Conservation (phyloP, 208 protist genomes). For the Acanthamoeba triangularis region DNA sequence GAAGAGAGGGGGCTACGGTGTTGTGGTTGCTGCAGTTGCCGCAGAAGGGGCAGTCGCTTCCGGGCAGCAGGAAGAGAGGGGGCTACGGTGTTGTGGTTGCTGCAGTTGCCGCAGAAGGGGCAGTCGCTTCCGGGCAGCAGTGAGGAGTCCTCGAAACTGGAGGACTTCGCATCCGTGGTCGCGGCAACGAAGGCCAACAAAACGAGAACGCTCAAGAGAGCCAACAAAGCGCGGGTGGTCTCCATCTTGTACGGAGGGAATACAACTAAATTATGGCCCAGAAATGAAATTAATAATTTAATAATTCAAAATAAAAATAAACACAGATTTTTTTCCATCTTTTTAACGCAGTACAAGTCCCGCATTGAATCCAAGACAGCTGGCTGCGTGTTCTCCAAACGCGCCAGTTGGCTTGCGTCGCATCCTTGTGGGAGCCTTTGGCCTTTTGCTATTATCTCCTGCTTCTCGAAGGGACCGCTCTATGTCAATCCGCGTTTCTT, state of each 20-base stretch:
- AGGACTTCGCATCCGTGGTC: too few relatives aligned
- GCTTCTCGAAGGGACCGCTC: too few relatives aligned
- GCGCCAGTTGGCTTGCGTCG: too few relatives aligned
- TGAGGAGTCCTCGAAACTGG: background rate
- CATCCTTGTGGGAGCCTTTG: too few relatives aligned
- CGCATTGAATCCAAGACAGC: too few relatives aligned
- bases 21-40: conserved; percentile 68
- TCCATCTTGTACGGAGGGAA: background rate
- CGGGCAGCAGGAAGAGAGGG: background rate
- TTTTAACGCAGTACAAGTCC: too few relatives aligned
- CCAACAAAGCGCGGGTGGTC: background rate
- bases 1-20: background rate
- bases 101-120: conserved; percentile 41
- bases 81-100: conserved; percentile 43
- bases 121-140: background rate
- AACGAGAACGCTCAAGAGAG: background rate
- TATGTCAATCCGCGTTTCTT: too few relatives aligned
- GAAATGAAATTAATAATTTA: background rate
- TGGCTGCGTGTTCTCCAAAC: too few relatives aligned
- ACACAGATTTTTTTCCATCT: too few relatives aligned
- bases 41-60: background rate
- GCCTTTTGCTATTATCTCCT: too few relatives aligned
- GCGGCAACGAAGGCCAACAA: too few relatives aligned
- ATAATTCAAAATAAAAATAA: too few relatives aligned
- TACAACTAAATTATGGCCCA: background rate